These are phyloP conservation scores for Paecilomyces variotii DNA, from an alignment of 2,329 filamentous ascomycete species.

Conservation along the genomic window DNA sequence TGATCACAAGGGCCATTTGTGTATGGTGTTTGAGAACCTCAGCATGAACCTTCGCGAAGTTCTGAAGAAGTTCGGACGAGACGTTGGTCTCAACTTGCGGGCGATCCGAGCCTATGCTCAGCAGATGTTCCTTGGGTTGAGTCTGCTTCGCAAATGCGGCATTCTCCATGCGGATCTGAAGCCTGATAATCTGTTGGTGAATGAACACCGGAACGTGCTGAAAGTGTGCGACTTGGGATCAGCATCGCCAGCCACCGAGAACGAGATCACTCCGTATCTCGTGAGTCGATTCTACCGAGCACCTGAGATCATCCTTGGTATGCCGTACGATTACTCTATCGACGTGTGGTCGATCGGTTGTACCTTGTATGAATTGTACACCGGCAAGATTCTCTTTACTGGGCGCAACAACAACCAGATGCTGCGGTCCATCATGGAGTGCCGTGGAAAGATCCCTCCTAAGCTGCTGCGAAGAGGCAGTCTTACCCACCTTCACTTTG, in stretches of 20 bases:
- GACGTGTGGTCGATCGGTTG: slow-evolving; percentile 98
- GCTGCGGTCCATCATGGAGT: slow-evolving; percentile 93
- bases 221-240: slow-evolving; percentile 97
- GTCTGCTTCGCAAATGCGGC: slow-evolving; percentile 81
- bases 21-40: slow-evolving; percentile 94
- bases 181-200: slow-evolving; percentile 93
- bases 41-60: slow-evolving; percentile 88
- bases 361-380: slow-evolving; percentile 94
- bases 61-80: slow-evolving; percentile 89
- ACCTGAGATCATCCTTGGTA: slow-evolving; percentile 94
- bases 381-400: slow-evolving; percentile 92
- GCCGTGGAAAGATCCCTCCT: slow-evolving; percentile 80
- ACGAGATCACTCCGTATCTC: slow-evolving; percentile 86
- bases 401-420: slow-evolving; percentile 97
- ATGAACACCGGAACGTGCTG: slow-evolving; percentile 71
- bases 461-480: slow-evolving; percentile 81
- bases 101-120: slow-evolving; percentile 85
- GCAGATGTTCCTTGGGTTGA: slow-evolving; percentile 86
- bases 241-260: slow-evolving; percentile 85
- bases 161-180: slow-evolving; percentile 95
- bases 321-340: slow-evolving; percentile 87
- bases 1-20: slow-evolving; percentile 90
- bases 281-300: slow-evolving; percentile 96
- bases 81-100: slow-evolving; percentile 81
- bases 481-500: slow-evolving; percentile 70